Conservation (phyloP, 139 green algal genomes). For the Desmodesmus armatus region DNA sequence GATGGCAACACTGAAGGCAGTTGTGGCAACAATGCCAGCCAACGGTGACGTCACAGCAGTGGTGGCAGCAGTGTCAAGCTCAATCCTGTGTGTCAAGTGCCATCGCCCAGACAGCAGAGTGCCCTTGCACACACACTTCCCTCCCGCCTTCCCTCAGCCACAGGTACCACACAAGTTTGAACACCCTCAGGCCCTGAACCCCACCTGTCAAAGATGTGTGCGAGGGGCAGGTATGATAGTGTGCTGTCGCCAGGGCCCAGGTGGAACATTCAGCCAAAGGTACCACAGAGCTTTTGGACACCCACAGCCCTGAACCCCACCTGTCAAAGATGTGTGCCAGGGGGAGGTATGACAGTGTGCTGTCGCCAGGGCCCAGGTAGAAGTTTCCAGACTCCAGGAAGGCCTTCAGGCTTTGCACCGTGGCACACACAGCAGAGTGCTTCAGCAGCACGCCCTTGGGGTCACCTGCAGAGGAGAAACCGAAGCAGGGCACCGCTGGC, state of each 20-base stretch:
- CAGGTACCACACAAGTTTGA: too few species aligned
- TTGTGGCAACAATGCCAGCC: too few species aligned
- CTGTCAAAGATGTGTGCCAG: constrained; percentile 96
- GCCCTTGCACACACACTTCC: too few species aligned
- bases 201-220: constrained; percentile 93
- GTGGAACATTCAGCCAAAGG: too few species aligned
- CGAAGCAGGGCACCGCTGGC: too few species aligned
- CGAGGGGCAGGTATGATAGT: constrained; percentile 80
- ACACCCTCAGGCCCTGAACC: too few species aligned
- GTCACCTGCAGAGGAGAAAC: constrained; percentile 52
- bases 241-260: constrained; percentile 75
- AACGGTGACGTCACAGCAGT: not conserved
- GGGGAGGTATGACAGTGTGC: constrained; percentile 75
- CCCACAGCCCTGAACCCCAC: too few species aligned
- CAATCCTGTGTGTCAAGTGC: too few species aligned
- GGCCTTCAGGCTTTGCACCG: constrained; percentile 51
- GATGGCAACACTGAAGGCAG: not conserved
- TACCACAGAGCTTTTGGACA: too few species aligned
- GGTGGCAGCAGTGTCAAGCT: too few species aligned
- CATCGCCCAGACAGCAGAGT: too few species aligned
- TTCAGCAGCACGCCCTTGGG: constrained; percentile 89
- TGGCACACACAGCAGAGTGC: constrained; percentile 73
- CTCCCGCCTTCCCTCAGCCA: too few species aligned
- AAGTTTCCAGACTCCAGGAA: constrained; percentile 77
- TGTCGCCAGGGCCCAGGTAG: constrained; percentile 74